A percentile compares a stretch with the other conserved stretches of the same genome.
phyloP scores from a whole-genome alignment of 169 alveolate genomes.

The Perkinsus marinus region DNA sequence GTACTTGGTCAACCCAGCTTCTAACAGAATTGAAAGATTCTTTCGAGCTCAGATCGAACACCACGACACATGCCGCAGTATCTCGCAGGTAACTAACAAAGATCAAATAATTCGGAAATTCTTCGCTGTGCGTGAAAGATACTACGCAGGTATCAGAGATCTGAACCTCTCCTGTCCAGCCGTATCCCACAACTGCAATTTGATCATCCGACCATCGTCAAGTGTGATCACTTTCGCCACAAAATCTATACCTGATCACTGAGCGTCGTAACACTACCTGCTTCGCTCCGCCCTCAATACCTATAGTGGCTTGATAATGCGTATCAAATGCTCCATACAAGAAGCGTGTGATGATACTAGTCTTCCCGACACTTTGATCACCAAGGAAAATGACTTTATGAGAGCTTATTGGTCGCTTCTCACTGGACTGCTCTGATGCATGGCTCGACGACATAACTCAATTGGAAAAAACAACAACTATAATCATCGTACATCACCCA shows the following conservation, averaged over 20 bases:
- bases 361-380: constrained; percentile 81
- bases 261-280: too few relatives aligned
- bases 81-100: constrained; percentile 73
- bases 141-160: constrained; percentile 42
- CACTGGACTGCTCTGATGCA: neutral
- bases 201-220: constrained; percentile 34
- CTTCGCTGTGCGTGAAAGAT: constrained; percentile 45
- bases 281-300: constrained; percentile 2
- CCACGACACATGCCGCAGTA: constrained; percentile 82
- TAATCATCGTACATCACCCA: too few relatives aligned
- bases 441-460: neutral
- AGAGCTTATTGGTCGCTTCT: neutral
- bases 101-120: neutral
- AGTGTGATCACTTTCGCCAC: constrained; percentile 55
- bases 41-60: constrained; percentile 73
- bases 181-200: constrained; percentile 63
- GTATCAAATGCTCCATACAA: constrained; percentile 82
- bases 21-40: constrained; percentile 61
- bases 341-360: constrained; percentile 82
- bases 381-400: constrained; percentile 33
- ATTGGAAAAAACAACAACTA: too few relatives aligned
- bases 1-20: constrained; percentile 57
- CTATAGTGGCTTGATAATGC: constrained; percentile 67
- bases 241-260: constrained; percentile 57
- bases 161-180: constrained; percentile 66